Base-by-base conservation (phyloP, 805 yeast species). In the Candida berthetii region DNA sequence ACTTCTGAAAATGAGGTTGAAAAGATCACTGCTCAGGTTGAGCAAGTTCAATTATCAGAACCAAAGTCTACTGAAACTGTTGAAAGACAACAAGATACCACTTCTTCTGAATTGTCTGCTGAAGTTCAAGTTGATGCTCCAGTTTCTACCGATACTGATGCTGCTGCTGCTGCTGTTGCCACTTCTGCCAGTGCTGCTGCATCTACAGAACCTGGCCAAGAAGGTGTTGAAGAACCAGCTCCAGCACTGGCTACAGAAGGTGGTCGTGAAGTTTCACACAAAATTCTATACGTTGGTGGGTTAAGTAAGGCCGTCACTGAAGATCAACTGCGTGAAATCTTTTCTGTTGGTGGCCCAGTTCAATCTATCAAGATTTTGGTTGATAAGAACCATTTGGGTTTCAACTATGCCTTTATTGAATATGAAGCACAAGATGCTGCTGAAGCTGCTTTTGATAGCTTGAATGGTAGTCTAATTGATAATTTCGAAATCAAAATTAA, bases 371-470 rank as follows among this genome's bases (percentile, higher is more conserved):
- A 86, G 62, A 68, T 89, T 35, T 66, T 88, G 45, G 74, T 78
- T 46, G 96, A 88, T 55, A 85, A 85, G 61, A 85, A 85, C 60
- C 70, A 72, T 48, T 76, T 74, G 9, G 85, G 86, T 13, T 80
- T 76, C 58, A 84, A 84, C 57, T 89, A 87, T 61, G 95, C 95
- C 2, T 88, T 89, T 60, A 77, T 89, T 41, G 95, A 87, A 61
- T 88, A 76, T 51, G 78, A 71, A 20, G 66, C 65, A 39, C 71
- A 77, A 33, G 68, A 65, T 27, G 68, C 70, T 27, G 96, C 96
- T 2, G 72, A 70, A 31, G 65, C 67, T 46, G 91, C 93, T 1
- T 65, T 80, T 41, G 72, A 71, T 39, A 64, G 77, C 10, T 66
- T 85, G 44, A 75, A 82, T 50, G 88, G 86, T 15, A 64, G 73